A percentile compares a stretch with the other conserved stretches of the same genome.
These are phyloP conservation scores for Zelonia costaricensis DNA, from an alignment of 208 protist genomes.

Conservation along the genomic window DNA sequence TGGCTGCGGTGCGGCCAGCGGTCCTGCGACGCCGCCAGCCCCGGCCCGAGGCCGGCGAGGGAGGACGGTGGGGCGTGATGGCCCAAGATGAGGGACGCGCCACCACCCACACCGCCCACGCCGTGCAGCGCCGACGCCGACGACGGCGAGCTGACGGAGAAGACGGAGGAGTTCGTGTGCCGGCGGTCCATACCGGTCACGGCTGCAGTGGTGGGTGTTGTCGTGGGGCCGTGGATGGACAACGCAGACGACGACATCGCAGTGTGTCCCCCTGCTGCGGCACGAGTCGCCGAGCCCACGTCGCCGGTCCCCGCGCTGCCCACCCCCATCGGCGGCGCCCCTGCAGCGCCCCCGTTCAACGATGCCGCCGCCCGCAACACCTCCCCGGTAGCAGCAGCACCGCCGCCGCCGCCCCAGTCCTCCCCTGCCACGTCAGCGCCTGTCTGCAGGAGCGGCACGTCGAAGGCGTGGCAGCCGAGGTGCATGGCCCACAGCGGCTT, in stretches of 20 bases:
- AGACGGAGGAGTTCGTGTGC: conserved; percentile 11
- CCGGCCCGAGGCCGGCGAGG: background rate
- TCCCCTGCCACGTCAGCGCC: background rate
- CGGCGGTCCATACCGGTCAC: background rate
- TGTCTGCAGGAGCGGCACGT: conserved; percentile 14
- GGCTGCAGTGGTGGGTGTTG: too few relatives aligned
- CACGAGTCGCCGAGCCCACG: background rate
- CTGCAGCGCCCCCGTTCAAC: too few relatives aligned
- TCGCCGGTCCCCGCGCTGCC: too few relatives aligned
- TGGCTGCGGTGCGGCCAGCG: background rate
- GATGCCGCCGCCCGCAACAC: too few relatives aligned
- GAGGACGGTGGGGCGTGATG: background rate
- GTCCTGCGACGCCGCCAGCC: background rate
- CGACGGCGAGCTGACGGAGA: conserved; percentile 16
- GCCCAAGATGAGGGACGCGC: too few relatives aligned
- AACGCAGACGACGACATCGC: too few relatives aligned
- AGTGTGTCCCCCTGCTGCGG: background rate
- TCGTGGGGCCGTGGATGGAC: too few relatives aligned
- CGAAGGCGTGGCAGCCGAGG: conserved; percentile 21
- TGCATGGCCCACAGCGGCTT: conserved; percentile 34
- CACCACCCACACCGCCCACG: background rate
- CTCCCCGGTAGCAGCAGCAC: too few relatives aligned
- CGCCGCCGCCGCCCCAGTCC: background rate
- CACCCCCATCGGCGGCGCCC: too few relatives aligned
- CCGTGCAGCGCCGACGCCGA: conserved; percentile 4